Evolutionary conservation across 257 asterid genomes (phyloP).

Genomic region (Solanum tarapatanum): DNA sequence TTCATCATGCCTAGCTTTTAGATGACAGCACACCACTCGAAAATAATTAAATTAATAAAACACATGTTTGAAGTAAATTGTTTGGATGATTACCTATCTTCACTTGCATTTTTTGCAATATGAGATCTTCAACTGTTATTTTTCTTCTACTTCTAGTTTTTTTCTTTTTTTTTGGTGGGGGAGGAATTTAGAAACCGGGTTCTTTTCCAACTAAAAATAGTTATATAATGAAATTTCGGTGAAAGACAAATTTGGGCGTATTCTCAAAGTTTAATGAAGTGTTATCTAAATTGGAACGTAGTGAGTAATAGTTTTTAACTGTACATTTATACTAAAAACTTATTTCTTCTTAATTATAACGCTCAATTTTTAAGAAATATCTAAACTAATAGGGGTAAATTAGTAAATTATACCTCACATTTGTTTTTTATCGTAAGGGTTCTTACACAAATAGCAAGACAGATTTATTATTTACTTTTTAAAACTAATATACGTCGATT

Average conservation of each 20-base stretch:
- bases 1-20: background rate
- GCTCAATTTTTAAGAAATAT: background rate
- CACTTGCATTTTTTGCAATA: background rate
- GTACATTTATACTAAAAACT: background rate
- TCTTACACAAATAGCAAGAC: background rate
- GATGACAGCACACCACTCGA: constrained; percentile 4
- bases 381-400: background rate
- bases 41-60: background rate
- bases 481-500: too few relatives aligned
- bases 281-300: background rate
- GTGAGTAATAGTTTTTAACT: background rate
- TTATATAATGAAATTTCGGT: background rate
- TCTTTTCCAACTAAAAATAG: background rate
- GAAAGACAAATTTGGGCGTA: background rate
- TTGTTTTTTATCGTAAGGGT: background rate
- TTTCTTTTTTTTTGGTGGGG: background rate
- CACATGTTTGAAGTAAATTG: background rate
- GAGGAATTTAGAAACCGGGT: background rate
- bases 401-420: background rate
- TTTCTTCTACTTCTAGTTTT: background rate
- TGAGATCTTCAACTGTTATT: background rate
- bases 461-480: background rate
- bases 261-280: background rate
- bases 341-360: background rate
- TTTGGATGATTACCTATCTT: background rate